These are phyloP conservation scores for Batrachochytrium dendrobatidis DNA, from an alignment of 371 early-diverging fungal species.

Conservation along the genomic window DNA sequence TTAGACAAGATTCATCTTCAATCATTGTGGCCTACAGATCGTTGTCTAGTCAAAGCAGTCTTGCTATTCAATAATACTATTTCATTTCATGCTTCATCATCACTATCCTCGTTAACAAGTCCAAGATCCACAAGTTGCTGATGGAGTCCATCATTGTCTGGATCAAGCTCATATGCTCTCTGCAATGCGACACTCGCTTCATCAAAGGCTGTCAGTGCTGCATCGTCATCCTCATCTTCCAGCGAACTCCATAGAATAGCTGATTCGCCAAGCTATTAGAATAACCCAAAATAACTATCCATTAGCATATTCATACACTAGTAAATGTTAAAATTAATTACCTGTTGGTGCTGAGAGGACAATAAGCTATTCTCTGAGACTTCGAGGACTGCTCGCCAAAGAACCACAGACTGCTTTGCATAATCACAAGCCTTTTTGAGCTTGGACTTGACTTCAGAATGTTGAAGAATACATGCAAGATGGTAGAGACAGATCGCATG, in stretches of 20 bases:
- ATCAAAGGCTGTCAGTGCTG: not conserved
- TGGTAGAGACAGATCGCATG: not conserved
- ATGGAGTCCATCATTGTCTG: not conserved
- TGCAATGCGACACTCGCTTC: not conserved
- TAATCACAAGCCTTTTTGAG: not conserved
- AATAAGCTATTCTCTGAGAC: too few relatives aligned
- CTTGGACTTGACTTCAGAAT: not conserved
- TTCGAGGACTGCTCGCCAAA: too few relatives aligned
- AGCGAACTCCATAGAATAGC: conserved; percentile 3
- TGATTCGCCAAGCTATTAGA: not conserved
- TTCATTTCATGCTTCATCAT: too few relatives aligned
- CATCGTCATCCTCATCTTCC: not conserved
- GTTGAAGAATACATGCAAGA: not conserved
- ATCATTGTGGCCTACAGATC: too few relatives aligned
- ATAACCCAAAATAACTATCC: too few relatives aligned
- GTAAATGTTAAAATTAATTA: too few relatives aligned
- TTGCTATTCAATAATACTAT: too few relatives aligned
- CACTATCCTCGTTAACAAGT: not conserved
- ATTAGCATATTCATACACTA: too few relatives aligned
- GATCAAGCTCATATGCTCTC: not conserved
- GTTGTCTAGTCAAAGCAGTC: too few relatives aligned
- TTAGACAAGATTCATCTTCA: too few relatives aligned
- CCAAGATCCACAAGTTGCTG: conserved; percentile 2
- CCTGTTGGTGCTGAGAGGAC: too few relatives aligned
- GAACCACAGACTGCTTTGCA: not conserved